phyloP scores from a whole-genome alignment of 2,329 filamentous ascomycete species.

The Fusarium sp. region DNA sequence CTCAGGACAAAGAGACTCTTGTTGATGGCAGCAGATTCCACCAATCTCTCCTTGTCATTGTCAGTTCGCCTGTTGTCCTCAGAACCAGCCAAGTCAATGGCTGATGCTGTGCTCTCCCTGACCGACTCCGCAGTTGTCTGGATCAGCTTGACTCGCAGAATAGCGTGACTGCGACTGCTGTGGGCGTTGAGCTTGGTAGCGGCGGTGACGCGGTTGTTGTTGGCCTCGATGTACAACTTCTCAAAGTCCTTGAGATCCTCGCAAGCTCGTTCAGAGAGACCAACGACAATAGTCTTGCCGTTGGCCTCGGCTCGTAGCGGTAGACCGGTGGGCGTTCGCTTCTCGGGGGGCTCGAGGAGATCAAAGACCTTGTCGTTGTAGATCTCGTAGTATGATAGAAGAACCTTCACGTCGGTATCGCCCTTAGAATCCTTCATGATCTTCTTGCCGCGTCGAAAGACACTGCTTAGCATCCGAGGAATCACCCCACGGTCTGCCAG shows the following conservation, averaged over 20 bases:
- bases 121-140: constrained; percentile 76
- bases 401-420: constrained; percentile 76
- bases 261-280: constrained; percentile 84
- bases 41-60: constrained; percentile 88
- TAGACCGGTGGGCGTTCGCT: constrained; percentile 82
- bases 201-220: constrained; percentile 88
- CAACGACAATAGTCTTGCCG: constrained; percentile 87
- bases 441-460: constrained; percentile 88
- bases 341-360: constrained; percentile 87
- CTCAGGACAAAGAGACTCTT: constrained; percentile 95
- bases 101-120: constrained; percentile 85
- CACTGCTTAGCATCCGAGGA: constrained; percentile 82
- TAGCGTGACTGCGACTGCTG: constrained; percentile 89
- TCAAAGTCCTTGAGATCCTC: constrained; percentile 91
- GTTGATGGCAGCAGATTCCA: constrained; percentile 98
- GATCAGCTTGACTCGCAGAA: constrained; percentile 88
- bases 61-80: constrained; percentile 96
- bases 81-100: constrained; percentile 94
- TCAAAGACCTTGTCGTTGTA: constrained; percentile 97
- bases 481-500: constrained; percentile 89
- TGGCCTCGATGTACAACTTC: constrained; percentile 87
- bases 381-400: constrained; percentile 93
- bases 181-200: constrained; percentile 93
- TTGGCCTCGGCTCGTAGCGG: constrained; percentile 87
- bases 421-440: constrained; percentile 81